phyloP scores from a whole-genome alignment of 2,329 filamentous ascomycete genomes.

The Colletotrichum sp. region DNA sequence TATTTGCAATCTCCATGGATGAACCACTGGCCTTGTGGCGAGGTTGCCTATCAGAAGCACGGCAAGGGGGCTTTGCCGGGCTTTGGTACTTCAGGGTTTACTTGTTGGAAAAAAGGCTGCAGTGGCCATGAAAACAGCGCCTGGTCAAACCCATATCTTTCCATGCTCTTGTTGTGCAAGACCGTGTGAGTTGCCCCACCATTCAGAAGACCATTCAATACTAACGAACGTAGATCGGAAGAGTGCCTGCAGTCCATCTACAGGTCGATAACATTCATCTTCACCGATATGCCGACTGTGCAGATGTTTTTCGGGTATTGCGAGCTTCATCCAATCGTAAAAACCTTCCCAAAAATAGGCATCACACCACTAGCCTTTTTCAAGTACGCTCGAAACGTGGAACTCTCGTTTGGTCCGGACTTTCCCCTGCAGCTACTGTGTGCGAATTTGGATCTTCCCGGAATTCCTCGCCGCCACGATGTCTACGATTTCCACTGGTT shows the following conservation, averaged over 20 bases:
- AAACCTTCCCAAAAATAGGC: background rate
- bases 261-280: background rate
- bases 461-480: background rate
- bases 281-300: background rate
- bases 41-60: background rate
- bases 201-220: background rate
- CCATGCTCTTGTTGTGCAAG: conserved; percentile 5
- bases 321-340: background rate
- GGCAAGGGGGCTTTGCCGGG: background rate
- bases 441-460: background rate
- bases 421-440: background rate
- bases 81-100: too few species aligned
- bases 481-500: conserved; percentile 11
- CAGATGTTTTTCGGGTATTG: background rate
- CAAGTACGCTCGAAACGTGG: background rate
- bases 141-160: background rate
- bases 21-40: conserved; percentile 5
- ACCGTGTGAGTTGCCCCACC: background rate
- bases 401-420: background rate
- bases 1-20: background rate
- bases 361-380: background rate
- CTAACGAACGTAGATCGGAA: background rate
- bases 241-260: background rate
- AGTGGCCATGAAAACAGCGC: background rate
- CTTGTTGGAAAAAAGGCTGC: background rate